phyloP scores from a whole-genome alignment of 2,329 filamentous ascomycete species.

The Chalaropsis ovoidea region DNA sequence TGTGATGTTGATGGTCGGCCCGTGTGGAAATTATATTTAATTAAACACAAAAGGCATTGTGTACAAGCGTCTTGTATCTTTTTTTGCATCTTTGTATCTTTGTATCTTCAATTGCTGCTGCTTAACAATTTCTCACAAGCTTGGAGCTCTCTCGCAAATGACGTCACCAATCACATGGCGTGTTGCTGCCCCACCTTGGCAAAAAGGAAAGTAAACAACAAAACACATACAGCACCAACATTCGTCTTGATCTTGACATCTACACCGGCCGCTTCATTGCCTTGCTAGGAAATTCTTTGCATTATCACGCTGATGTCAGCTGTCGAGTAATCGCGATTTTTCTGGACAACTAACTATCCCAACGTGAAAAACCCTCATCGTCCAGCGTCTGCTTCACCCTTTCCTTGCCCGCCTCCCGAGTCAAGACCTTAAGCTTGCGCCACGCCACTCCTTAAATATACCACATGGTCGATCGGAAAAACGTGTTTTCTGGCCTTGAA shows the following conservation, averaged over 20 bases:
- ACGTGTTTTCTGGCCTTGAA: constrained; percentile 21
- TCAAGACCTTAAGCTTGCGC: too few relatives aligned
- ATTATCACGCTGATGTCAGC: background rate
- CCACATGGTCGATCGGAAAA: constrained; percentile 35
- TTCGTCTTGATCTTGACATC: background rate
- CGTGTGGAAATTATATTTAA: constrained; percentile 8
- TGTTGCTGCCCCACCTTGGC: background rate
- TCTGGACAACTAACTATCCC: background rate
- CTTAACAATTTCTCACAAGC: background rate
- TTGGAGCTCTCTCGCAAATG: background rate
- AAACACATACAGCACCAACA: background rate
- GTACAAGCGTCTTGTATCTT: background rate
- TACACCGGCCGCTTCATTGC: background rate
- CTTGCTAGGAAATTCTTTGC: background rate
- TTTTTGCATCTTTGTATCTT: background rate
- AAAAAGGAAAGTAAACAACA: too few relatives aligned
- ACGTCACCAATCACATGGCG: background rate
- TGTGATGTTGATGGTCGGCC: constrained; percentile 1
- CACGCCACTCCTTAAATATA: constrained; percentile 33
- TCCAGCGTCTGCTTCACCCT: background rate
- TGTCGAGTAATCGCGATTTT: constrained; percentile 5
- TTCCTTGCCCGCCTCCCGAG: background rate
- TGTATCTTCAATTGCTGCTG: background rate
- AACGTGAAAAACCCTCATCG: constrained; percentile 9
- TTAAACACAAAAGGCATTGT: constrained; percentile 1